These are phyloP conservation scores for Apiospora marii DNA, from an alignment of 2,329 filamentous ascomycete genomes.

Conservation along the genomic window DNA sequence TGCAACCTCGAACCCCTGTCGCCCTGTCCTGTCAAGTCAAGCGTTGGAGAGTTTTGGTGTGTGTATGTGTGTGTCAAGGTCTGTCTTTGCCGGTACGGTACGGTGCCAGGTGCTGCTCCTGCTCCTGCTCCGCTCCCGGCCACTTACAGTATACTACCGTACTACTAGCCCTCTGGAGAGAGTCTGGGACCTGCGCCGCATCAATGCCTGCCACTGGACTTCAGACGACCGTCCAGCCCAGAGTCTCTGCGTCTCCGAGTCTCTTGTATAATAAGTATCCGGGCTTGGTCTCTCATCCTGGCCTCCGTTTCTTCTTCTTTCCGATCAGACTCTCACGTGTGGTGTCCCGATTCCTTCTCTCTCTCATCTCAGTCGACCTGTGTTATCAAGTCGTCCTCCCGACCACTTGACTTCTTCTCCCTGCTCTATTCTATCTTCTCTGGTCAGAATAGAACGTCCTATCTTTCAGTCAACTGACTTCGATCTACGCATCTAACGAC, in stretches of 20 bases:
- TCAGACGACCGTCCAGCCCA: neutral
- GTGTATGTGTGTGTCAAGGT: neutral
- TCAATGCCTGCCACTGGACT: neutral
- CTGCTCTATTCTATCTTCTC: slow-evolving; percentile 28
- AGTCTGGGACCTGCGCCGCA: neutral
- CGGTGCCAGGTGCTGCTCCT: neutral
- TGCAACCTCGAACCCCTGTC: slow-evolving; percentile 10
- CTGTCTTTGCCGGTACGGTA: neutral
- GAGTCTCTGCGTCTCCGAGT: neutral
- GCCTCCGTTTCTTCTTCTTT: slow-evolving; percentile 3
- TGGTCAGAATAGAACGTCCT: slow-evolving; percentile 40
- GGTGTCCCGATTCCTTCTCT: slow-evolving; percentile 27
- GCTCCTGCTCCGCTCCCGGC: neutral
- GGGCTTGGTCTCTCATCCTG: slow-evolving; percentile 7
- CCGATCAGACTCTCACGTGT: slow-evolving; percentile 19
- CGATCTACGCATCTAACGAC: slow-evolving; percentile 31
- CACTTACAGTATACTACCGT: neutral
- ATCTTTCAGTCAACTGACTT: slow-evolving; percentile 37
- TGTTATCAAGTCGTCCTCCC: slow-evolving; percentile 25
- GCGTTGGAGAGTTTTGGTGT: neutral
- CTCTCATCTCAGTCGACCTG: slow-evolving; percentile 27
- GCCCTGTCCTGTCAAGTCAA: slow-evolving; percentile 23
- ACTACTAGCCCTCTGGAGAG: neutral
- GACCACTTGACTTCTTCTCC: slow-evolving; percentile 30
- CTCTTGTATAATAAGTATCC: slow-evolving; percentile 4